Evolutionary conservation across 2,329 filamentous ascomycete genomes (phyloP).

Genomic region (Ilyonectria destructans): DNA sequence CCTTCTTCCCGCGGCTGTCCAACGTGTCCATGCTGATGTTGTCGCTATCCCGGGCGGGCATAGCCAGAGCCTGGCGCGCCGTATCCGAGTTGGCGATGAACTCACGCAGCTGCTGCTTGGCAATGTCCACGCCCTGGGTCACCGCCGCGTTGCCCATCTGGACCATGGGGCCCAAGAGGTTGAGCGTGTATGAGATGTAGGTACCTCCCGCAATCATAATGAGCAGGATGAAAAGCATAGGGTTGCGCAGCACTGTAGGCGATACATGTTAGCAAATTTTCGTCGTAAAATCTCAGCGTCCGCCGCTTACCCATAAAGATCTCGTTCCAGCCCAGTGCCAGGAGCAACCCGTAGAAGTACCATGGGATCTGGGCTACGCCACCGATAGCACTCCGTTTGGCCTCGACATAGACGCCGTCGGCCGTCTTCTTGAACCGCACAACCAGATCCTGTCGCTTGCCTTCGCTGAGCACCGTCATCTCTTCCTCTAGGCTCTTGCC

Average conservation of each 20-base stretch:
- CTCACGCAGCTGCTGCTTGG: slow-evolving; percentile 91
- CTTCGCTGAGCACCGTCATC: slow-evolving; percentile 93
- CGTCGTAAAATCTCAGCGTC: neutral
- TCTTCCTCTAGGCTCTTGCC: slow-evolving; percentile 96
- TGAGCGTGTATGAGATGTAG: slow-evolving; percentile 94
- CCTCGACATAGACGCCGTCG: slow-evolving; percentile 97
- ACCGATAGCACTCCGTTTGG: slow-evolving; percentile 96
- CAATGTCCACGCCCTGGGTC: slow-evolving; percentile 89
- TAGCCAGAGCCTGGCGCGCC: slow-evolving; percentile 85
- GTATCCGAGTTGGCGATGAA: slow-evolving; percentile 92
- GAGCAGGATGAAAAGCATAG: slow-evolving; percentile 91
- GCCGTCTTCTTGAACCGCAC: slow-evolving; percentile 98
- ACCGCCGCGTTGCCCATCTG: slow-evolving; percentile 95
- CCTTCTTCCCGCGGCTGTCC: slow-evolving; percentile 72
- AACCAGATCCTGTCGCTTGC: slow-evolving; percentile 91
- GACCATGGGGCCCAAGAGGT: slow-evolving; percentile 95
- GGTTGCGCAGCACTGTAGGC: slow-evolving; percentile 87
- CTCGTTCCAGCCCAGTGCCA: slow-evolving; percentile 99
- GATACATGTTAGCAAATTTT: slow-evolving; percentile 28
- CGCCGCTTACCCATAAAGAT: slow-evolving; percentile 85
- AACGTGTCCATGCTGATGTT: slow-evolving; percentile 73
- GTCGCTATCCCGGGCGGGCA: slow-evolving; percentile 71
- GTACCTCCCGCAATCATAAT: slow-evolving; percentile 82
- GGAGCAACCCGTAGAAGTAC: slow-evolving; percentile 92
- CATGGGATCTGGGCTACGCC: slow-evolving; percentile 94